These are phyloP conservation scores for Cladosporium sp. DNA, from an alignment of 2,329 filamentous ascomycete species.

Conservation along the genomic window DNA sequence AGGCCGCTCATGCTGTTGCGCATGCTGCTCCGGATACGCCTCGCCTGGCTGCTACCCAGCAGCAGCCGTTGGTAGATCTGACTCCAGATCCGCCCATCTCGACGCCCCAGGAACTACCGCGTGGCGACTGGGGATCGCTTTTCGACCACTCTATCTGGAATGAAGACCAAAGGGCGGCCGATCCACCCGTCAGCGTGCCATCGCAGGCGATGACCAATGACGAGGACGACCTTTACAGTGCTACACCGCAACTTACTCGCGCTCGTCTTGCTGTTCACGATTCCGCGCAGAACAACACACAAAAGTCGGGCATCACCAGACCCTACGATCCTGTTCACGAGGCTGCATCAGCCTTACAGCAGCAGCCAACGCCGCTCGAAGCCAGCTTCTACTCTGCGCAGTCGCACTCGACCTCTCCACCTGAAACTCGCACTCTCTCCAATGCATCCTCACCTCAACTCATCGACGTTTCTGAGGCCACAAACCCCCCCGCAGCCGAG, in stretches of 20 bases:
- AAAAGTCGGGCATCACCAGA: slow-evolving; percentile 5
- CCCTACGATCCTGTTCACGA: slow-evolving; percentile 28
- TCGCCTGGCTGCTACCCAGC: not conserved
- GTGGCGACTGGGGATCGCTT: slow-evolving; percentile 20
- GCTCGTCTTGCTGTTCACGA: slow-evolving; percentile 24
- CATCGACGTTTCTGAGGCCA: slow-evolving; percentile 21
- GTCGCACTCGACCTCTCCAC: slow-evolving; percentile 19
- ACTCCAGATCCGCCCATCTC: slow-evolving; percentile 20
- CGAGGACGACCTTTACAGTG: slow-evolving; percentile 29
- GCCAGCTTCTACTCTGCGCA: slow-evolving; percentile 29
- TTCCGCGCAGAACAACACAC: not conserved
- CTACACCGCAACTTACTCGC: slow-evolving; percentile 31
- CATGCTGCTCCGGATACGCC: slow-evolving; percentile 18
- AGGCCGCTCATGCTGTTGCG: slow-evolving; percentile 21
- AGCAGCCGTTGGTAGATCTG: slow-evolving; percentile 25
- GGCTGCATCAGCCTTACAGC: slow-evolving; percentile 20
- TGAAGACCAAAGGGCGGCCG: slow-evolving; percentile 13
- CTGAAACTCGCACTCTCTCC: slow-evolving; percentile 15
- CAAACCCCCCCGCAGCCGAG: slow-evolving; percentile 13
- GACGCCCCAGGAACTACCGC: slow-evolving; percentile 12
- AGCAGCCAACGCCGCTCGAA: slow-evolving; percentile 18
- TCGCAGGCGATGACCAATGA: slow-evolving; percentile 19
- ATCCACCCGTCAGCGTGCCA: slow-evolving; percentile 12
- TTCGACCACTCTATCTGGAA: slow-evolving; percentile 18
- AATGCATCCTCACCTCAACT: slow-evolving; percentile 16